Percentiles rank a stretch among this genome's conserved stretches.
Conservation (phyloP, 2,329 filamentous ascomycete genomes). For the Botrytis paeoniae region DNA sequence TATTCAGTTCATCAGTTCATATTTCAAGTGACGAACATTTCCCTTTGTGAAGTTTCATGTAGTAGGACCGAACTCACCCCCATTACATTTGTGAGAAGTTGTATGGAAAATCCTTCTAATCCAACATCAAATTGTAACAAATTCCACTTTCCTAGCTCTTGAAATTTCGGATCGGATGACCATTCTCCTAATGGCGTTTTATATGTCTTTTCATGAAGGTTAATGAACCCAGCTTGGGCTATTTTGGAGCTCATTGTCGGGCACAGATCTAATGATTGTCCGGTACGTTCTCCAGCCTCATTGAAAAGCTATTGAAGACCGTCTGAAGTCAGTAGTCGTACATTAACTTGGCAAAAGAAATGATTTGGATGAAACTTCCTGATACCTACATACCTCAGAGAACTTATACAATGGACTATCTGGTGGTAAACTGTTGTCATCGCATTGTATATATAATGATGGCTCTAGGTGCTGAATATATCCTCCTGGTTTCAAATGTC, state of each 20-base stretch:
- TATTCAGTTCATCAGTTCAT: constrained; percentile 23
- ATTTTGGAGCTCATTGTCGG: constrained; percentile 30
- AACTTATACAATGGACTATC: constrained; percentile 43
- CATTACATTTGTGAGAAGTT: constrained; percentile 30
- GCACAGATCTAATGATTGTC: constrained; percentile 39
- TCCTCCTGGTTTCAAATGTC: constrained; percentile 40
- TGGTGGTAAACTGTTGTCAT: constrained; percentile 45
- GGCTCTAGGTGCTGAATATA: constrained; percentile 38
- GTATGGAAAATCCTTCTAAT: constrained; percentile 32
- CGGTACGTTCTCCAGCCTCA: constrained; percentile 41
- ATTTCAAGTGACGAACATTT: constrained; percentile 6
- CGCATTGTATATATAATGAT: constrained; percentile 38
- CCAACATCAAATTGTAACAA: constrained; percentile 30
- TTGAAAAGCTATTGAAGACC: constrained; percentile 39
- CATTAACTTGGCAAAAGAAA: not conserved
- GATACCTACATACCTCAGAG: constrained; percentile 33
- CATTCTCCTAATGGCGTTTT: constrained; percentile 39
- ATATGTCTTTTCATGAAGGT: constrained; percentile 34
- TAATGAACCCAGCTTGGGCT: constrained; percentile 35
- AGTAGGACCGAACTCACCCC: constrained; percentile 27
- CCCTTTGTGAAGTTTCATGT: not conserved
- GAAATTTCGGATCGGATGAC: constrained; percentile 35
- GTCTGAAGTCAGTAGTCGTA: not conserved
- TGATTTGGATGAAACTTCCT: not conserved
- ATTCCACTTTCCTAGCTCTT: constrained; percentile 33